phyloP scores from a whole-genome alignment of 2,329 filamentous ascomycete species.

The Cordyceps cateniannulata region DNA sequence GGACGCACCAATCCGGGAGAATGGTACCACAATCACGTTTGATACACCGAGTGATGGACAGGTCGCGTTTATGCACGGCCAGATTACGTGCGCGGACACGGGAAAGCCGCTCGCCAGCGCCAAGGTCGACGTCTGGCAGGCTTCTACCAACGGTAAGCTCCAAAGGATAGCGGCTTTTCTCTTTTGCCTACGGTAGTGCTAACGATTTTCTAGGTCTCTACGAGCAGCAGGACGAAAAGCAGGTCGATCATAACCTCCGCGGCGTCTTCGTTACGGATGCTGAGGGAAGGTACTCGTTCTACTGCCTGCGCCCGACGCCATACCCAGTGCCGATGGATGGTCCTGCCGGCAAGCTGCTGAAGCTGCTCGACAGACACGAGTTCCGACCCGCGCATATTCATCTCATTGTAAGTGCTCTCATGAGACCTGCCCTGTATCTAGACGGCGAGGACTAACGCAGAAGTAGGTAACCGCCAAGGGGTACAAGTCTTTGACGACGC shows the following conservation, averaged over 20 bases:
- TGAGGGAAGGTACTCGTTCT: conserved; percentile 56
- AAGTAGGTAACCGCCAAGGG: conserved; percentile 40
- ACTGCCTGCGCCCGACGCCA: conserved; percentile 54
- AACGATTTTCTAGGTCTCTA: conserved; percentile 36
- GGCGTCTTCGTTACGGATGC: conserved; percentile 64
- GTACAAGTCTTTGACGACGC: conserved; percentile 62
- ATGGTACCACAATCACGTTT: conserved; percentile 60
- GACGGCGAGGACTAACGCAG: neutral
- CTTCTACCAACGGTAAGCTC: conserved; percentile 60
- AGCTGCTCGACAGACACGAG: conserved; percentile 28
- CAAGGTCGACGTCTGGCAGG: conserved; percentile 73
- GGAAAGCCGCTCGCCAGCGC: conserved; percentile 59
- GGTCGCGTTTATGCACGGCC: conserved; percentile 59
- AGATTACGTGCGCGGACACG: conserved; percentile 47
- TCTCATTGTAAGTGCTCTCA: conserved; percentile 22
- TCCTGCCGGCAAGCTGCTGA: conserved; percentile 28
- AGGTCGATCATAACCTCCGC: conserved; percentile 67
- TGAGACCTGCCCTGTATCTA: too few species aligned
- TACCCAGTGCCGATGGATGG: conserved; percentile 37
- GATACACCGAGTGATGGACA: conserved; percentile 42
- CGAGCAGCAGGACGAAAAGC: conserved; percentile 66
- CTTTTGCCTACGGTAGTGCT: neutral
- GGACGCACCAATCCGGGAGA: conserved; percentile 62
- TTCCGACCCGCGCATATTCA: conserved; percentile 34
- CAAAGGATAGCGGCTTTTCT: neutral